Evolutionary conservation across 83 land plant species (phyloP), one percentile per base, ranked within the genome.

Genomic region (Diphasiastrum complanatum): DNA sequence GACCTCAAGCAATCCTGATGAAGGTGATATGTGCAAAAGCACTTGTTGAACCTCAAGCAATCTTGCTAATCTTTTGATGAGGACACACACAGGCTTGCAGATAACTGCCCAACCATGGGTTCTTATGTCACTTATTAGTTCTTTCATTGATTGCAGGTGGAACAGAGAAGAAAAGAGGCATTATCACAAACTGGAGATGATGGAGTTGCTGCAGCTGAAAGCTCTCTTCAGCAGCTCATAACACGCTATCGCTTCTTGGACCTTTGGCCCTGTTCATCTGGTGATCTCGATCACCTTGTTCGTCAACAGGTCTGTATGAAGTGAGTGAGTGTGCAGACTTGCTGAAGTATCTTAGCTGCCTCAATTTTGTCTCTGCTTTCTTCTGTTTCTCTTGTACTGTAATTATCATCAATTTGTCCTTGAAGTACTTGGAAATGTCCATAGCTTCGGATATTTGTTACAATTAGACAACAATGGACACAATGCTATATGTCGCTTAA

Each of bases 151-250:
- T 8, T 18, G 19, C 60, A 85, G 99, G 93, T 95, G 40, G 93
- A 89, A 75, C 85, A 89, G 69, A 80, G 99, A 71, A 70, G 87
- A 47, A 89, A 81, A 55, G 99, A 95, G 69, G 86, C 99, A 19
- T 72, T 95, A 41, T 72, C 79, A 30, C 60, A 67, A 35, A 61
- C 71, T 37, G 80, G 79, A 57, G 92, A 86, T 41, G 89, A 83
- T 40, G 84, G 74, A 20, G 29, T 67, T 36, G 57, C 77, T 34
- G 47, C 63, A 43, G n/a, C 70, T 19, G 99, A 95, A 63, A 56
- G 70, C 43, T 80, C 89, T 30, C 59, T 95, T 63, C 88, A 80
- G 62, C 97, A 90, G 75, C 80, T 95, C 40, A 85, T 86, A 37
- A 78, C 87, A 30, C 81, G 99, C 3, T 95, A 95, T 50, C 84